Conservation (phyloP, 495 filamentous ascomycete species). For the Penicillium odoratum region DNA sequence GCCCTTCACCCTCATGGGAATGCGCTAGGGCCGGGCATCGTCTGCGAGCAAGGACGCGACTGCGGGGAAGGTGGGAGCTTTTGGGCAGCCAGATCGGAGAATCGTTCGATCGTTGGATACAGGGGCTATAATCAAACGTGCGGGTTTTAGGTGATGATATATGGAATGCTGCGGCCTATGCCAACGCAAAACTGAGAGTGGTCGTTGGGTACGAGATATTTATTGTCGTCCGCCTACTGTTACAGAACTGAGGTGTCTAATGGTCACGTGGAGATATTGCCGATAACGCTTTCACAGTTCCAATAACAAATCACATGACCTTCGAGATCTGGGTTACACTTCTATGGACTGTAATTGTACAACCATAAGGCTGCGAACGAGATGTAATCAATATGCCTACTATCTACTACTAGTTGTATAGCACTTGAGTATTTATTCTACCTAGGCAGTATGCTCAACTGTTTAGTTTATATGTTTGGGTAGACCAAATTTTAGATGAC, state of each 20-base stretch:
- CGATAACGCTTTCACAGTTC: neutral
- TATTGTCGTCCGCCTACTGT: slow-evolving; percentile 6
- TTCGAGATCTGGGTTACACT: too few relatives aligned
- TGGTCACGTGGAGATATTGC: slow-evolving; percentile 11
- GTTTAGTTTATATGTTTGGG: too few relatives aligned
- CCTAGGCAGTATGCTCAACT: too few relatives aligned
- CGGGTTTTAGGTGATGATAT: neutral
- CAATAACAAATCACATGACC: too few relatives aligned
- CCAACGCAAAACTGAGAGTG: slow-evolving; percentile 1
- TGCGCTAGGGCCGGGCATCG: slow-evolving; percentile 38
- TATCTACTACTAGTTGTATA: too few relatives aligned
- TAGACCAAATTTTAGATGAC: too few relatives aligned
- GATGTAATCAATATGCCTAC: too few relatives aligned
- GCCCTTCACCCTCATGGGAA: slow-evolving; percentile 34
- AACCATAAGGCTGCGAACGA: too few relatives aligned
- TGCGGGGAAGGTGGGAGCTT: slow-evolving; percentile 37
- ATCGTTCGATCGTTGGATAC: neutral
- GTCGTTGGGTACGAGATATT: neutral
- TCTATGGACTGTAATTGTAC: too few relatives aligned
- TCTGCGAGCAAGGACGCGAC: slow-evolving; percentile 37
- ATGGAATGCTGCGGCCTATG: neutral
- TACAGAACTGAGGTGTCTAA: slow-evolving; percentile 14
- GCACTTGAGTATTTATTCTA: too few relatives aligned
- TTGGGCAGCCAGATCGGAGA: neutral
- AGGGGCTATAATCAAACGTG: neutral